phyloP scores from a whole-genome alignment of 2,329 filamentous ascomycete genomes.

The Penicillium aurantiogriseum region DNA sequence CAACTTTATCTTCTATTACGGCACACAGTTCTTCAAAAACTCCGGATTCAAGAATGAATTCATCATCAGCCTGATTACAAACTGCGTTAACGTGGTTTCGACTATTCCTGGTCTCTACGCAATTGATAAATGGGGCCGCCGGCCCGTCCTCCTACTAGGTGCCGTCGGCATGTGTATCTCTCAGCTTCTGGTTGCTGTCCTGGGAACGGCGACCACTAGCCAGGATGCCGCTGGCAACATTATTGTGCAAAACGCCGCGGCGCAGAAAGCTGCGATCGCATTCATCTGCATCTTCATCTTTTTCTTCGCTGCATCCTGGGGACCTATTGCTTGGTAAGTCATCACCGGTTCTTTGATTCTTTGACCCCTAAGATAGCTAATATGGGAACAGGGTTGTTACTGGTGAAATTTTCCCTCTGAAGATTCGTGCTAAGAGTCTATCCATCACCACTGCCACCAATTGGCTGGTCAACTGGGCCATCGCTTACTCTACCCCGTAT shows the following conservation, averaged over 20 bases:
- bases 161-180: constrained; percentile 48
- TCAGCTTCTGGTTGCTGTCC: constrained; percentile 50
- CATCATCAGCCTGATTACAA: constrained; percentile 49
- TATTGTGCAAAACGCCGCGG: neutral
- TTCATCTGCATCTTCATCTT: constrained; percentile 47
- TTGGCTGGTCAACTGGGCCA: constrained; percentile 58
- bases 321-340: constrained; percentile 24
- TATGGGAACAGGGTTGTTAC: constrained; percentile 39
- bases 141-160: constrained; percentile 48
- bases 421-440: constrained; percentile 7
- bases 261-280: constrained; percentile 34
- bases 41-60: constrained; percentile 46
- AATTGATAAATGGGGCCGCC: constrained; percentile 51
- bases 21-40: constrained; percentile 42
- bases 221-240: neutral
- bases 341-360: neutral
- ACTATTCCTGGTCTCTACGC: constrained; percentile 50
- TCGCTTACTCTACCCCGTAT: constrained; percentile 70
- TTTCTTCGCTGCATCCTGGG: constrained; percentile 46
- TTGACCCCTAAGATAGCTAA: neutral
- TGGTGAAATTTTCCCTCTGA: constrained; percentile 39
- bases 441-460: constrained; percentile 16
- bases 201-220: constrained; percentile 41
- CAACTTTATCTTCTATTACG: constrained; percentile 47
- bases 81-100: constrained; percentile 48